Evolutionary conservation across 306 rosid species (phyloP).

Genomic region (Carpinus fangiana): DNA sequence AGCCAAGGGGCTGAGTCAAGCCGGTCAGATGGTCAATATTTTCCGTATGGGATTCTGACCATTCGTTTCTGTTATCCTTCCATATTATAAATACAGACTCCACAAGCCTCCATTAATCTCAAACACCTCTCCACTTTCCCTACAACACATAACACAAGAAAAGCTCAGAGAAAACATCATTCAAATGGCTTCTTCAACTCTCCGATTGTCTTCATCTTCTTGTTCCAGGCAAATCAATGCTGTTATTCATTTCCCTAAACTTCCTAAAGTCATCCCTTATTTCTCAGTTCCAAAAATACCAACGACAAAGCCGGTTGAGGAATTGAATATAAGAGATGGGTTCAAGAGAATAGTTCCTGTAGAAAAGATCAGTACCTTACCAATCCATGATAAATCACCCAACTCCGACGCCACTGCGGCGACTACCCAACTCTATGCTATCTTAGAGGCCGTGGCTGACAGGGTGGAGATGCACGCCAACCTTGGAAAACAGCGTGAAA

Average conservation of each 20-base stretch:
- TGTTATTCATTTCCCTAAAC: conserved; percentile 53
- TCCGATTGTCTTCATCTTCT: conserved; percentile 28
- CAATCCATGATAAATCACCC: not conserved
- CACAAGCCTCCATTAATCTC: not conserved
- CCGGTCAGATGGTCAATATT: conserved; percentile 4
- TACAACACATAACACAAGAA: not conserved
- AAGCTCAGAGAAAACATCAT: conserved; percentile 2
- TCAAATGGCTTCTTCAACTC: conserved; percentile 29
- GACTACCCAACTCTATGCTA: conserved; percentile 40
- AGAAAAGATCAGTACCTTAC: not conserved
- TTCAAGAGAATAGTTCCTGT: conserved; percentile 33
- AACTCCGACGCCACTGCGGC: not conserved
- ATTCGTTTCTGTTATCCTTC: not conserved
- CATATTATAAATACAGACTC: conserved; percentile 13
- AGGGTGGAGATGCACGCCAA: conserved; percentile 63
- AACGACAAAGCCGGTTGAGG: conserved; percentile 38
- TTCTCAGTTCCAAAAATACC: conserved; percentile 30
- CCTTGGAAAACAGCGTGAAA: conserved; percentile 46
- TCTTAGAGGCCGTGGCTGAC: conserved; percentile 56
- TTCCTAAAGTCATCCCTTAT: conserved; percentile 29
- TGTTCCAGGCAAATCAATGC: conserved; percentile 41
- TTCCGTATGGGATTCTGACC: conserved; percentile 43
- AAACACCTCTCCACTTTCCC: not conserved
- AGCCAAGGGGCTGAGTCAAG: conserved; percentile 17
- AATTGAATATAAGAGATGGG: conserved; percentile 29